phyloP scores from a whole-genome alignment of 441 rosid genomes.

The Dalechampia spathulata region DNA sequence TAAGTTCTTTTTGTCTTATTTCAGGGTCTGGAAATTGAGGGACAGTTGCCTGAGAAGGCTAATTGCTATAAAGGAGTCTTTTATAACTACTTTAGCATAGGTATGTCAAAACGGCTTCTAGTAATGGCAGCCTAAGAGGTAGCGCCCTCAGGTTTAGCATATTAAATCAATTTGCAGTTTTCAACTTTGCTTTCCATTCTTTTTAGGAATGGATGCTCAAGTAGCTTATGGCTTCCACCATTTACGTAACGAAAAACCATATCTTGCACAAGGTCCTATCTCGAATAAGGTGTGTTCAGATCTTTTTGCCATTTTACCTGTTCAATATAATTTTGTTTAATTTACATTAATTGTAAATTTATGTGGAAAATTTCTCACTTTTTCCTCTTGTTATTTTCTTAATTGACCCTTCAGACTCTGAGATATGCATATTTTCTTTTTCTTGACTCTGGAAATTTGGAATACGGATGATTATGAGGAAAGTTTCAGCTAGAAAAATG shows the following conservation, averaged over 20 bases:
- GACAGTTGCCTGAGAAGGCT: constrained; percentile 45
- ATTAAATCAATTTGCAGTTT: neutral
- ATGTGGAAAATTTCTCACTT: neutral
- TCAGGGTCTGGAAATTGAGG: constrained; percentile 61
- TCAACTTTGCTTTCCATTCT: neutral
- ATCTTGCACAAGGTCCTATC: constrained; percentile 90
- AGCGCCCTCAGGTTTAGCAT: neutral
- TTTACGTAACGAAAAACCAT: constrained; percentile 85
- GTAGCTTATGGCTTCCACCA: constrained; percentile 95
- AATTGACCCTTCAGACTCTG: no score
- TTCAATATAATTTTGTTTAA: neutral
- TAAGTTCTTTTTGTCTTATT: no score
- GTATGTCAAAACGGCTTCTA: constrained; percentile 24
- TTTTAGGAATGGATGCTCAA: constrained; percentile 93
- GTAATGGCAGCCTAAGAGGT: neutral
- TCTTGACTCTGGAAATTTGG: no score
- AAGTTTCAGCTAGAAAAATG: no score
- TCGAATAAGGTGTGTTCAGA: constrained; percentile 62
- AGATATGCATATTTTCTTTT: no score
- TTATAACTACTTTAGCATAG: constrained; percentile 89
- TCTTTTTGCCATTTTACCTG: neutral
- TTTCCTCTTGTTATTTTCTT: neutral
- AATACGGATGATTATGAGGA: no score
- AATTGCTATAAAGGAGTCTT: constrained; percentile 77
- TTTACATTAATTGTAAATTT: neutral